A percentile compares a stretch with the other conserved stretches of the same genome.
phyloP scores from a whole-genome alignment of 2,329 filamentous ascomycete species.

The Chaetomiaceae sp. region DNA sequence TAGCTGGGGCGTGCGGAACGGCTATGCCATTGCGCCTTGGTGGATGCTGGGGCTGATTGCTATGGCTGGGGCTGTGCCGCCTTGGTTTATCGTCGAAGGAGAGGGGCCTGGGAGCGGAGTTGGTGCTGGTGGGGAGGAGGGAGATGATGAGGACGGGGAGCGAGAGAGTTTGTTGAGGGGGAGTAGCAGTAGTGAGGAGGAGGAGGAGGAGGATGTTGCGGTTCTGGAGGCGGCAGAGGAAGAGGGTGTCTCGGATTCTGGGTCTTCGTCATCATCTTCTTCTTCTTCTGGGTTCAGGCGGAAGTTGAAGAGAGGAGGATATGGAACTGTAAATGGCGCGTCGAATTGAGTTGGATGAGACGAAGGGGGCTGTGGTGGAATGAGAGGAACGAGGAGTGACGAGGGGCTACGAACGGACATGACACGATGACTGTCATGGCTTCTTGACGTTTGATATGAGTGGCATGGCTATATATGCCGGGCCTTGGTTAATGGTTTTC shows the following conservation, averaged over 20 bases:
- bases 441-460: background rate
- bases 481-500: background rate
- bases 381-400: background rate
- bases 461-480: background rate
- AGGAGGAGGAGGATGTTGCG: constrained; percentile 3
- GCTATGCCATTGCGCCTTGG: constrained; percentile 76
- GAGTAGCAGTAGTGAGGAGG: constrained; percentile 16
- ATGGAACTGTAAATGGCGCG: constrained; percentile 6
- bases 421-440: background rate
- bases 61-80: constrained; percentile 62
- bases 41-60: constrained; percentile 68
- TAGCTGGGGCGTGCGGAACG: constrained; percentile 67
- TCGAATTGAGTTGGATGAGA: background rate
- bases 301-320: background rate
- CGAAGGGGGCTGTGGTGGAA: background rate
- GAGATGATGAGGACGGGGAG: constrained; percentile 14
- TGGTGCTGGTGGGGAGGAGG: constrained; percentile 27
- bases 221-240: constrained; percentile 4
- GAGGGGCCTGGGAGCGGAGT: constrained; percentile 54
- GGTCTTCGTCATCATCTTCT: too few species aligned
- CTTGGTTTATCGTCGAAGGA: constrained; percentile 69
- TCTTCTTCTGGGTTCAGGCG: background rate
- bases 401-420: background rate
- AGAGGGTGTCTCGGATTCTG: background rate
- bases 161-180: constrained; percentile 19